These are phyloP conservation scores for Diplodia sapinea DNA, from an alignment of 2,329 filamentous ascomycete species.

Conservation along the genomic window DNA sequence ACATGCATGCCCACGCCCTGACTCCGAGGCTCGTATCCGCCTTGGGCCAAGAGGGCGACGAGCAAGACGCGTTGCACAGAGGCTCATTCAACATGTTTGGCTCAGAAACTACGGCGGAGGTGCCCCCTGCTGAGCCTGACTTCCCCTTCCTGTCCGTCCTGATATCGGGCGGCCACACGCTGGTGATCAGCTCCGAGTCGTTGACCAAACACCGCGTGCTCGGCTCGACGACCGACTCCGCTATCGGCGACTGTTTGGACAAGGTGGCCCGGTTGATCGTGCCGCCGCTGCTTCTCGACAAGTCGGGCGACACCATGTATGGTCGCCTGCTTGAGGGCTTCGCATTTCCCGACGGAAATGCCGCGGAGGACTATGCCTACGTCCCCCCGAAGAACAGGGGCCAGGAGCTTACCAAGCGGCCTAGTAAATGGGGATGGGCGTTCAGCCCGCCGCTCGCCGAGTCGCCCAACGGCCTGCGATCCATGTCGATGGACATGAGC, in stretches of 20 bases:
- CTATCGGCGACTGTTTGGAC: conserved; percentile 89
- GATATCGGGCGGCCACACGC: conserved; percentile 89
- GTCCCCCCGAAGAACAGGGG: conserved; percentile 63
- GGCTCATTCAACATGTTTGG: neutral
- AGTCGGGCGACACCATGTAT: conserved; percentile 73
- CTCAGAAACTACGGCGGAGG: neutral
- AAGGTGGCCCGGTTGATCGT: conserved; percentile 81
- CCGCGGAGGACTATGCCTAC: conserved; percentile 56
- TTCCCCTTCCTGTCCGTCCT: conserved; percentile 91
- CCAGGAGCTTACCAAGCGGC: conserved; percentile 60
- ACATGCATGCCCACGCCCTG: conserved; percentile 96
- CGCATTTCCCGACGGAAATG: conserved; percentile 66
- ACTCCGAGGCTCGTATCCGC: conserved; percentile 79
- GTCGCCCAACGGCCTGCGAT: conserved; percentile 43
- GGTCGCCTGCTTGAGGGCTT: conserved; percentile 79
- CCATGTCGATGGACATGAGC: conserved; percentile 44
- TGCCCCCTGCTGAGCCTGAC: conserved; percentile 49
- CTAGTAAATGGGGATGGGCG: conserved; percentile 66
- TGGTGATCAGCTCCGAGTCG: conserved; percentile 75
- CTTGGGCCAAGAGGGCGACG: neutral
- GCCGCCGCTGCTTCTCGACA: conserved; percentile 63
- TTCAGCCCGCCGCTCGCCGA: conserved; percentile 71
- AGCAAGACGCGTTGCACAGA: neutral
- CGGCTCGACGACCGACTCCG: conserved; percentile 76
- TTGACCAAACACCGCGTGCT: conserved; percentile 75